Evolutionary conservation across 2,329 filamentous ascomycete species (phyloP).

Genomic region (Orbilia oligospora): DNA sequence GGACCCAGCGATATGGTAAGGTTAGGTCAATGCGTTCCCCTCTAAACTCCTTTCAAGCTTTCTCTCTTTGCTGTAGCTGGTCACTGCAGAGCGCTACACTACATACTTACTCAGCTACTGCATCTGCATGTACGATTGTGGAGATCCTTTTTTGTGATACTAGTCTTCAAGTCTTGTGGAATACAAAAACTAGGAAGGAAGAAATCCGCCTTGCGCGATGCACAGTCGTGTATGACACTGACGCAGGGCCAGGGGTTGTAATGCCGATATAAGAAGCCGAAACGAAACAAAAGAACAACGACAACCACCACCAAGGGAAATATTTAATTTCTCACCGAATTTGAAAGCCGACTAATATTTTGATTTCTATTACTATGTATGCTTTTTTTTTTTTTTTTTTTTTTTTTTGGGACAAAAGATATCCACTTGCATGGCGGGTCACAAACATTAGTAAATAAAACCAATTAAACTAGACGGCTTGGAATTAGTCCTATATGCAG

Average conservation of each 20-base stretch:
- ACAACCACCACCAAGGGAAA: conserved; percentile 1
- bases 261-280: conserved; percentile 59
- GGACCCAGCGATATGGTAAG: conserved; percentile 39
- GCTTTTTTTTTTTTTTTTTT: no score
- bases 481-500: background rate
- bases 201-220: conserved; percentile 10
- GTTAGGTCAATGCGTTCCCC: conserved; percentile 30
- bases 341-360: background rate
- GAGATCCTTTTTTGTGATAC: background rate
- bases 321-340: conserved; percentile 12
- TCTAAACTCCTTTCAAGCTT: background rate
- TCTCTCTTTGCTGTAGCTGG: background rate
- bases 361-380: background rate
- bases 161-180: background rate
- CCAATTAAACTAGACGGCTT: background rate
- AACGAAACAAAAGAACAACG: conserved; percentile 34
- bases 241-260: background rate
- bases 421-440: background rate
- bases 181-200: background rate
- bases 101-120: no score
- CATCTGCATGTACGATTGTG: background rate
- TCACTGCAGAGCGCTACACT: no score
- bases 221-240: no score
- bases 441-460: background rate
- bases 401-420: background rate